A percentile compares a stretch with the other conserved stretches of the same genome.
Evolutionary conservation across 352 stramenopile genomes (phyloP).

Genomic region (Globisporangium solare): DNA sequence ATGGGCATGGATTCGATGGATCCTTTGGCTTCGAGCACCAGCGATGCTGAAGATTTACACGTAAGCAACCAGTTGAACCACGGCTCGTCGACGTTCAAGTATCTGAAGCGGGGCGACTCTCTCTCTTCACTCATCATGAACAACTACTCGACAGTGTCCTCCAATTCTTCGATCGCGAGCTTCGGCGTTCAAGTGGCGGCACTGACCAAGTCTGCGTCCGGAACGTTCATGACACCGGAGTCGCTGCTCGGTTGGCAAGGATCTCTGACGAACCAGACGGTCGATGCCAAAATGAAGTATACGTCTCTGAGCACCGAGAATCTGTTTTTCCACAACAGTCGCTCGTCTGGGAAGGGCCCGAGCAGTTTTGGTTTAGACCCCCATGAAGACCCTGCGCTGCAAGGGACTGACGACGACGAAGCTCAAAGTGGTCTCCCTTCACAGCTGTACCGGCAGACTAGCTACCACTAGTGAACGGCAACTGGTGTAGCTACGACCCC

Average conservation of each 20-base stretch:
- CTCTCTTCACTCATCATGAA: slow-evolving; percentile 11
- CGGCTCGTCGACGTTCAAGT: slow-evolving; percentile 3
- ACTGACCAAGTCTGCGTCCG: slow-evolving; percentile 9
- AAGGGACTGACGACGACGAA: not conserved
- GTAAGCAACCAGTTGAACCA: slow-evolving; percentile 13
- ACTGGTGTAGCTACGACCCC: no score
- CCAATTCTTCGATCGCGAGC: slow-evolving; percentile 14
- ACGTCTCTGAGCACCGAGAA: slow-evolving; percentile 11
- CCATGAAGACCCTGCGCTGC: slow-evolving; percentile 1
- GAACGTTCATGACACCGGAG: slow-evolving; percentile 5
- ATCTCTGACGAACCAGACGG: slow-evolving; percentile 9
- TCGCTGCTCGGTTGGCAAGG: not conserved
- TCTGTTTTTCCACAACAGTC: slow-evolving; percentile 12
- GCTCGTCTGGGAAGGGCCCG: not conserved
- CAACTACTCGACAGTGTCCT: slow-evolving; percentile 15
- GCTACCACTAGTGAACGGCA: slow-evolving; percentile 4
- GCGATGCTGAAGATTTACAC: slow-evolving; percentile 2
- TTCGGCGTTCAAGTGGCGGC: slow-evolving; percentile 13
- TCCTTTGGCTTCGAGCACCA: not conserved
- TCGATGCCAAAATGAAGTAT: not conserved
- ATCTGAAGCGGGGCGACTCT: slow-evolving; percentile 11
- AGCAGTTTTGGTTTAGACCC: slow-evolving; percentile 7
- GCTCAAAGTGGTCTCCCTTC: not conserved
- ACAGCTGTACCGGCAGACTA: slow-evolving; percentile 3
- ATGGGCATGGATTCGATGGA: not conserved